Evolutionary conservation across 208 protist species (phyloP), one percentile per base, ranked within the genome.

Genomic region (Leishmania arabica): DNA sequence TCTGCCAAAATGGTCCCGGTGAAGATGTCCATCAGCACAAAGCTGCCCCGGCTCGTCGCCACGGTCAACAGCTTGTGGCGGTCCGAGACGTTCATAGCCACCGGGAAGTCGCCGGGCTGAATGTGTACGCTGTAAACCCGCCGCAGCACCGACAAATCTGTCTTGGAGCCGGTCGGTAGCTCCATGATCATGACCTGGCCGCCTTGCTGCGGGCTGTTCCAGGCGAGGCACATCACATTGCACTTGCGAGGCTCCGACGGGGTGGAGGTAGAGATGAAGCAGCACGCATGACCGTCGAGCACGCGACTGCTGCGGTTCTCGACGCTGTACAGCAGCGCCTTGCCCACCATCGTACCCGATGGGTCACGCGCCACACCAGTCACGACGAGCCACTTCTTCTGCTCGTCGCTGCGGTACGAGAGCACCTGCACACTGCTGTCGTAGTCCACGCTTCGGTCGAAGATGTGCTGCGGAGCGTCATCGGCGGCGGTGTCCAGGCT

Each of bases 1-100:
- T 95, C 93, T 80, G 97, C 98, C 75, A 99, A 92, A 9, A 99
- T 85, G 66, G 84, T 88, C 51, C 93, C 99, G 24, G 96, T 99
- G 83, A 98, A 98, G 49, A 99, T 79, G 90, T 99, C 99, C 89
- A 99, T 98, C 53, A 99, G 76, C 64, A 98, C 92, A 64, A 96
- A 86, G 84, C 93, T 98, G 78, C 99, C 99, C 68, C 96, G 95
- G 80, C 99, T 99, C 71, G 99, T 99, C 75, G 99, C 88, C 79
- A 99, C 95, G 84, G 97, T 99, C 45, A 99, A 84, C 37, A 99
- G 86, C 70, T 98, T 98, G 87, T 99, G 98, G 79, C 99, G 99
- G 34, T 97, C 90, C 75, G 92, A 97, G 31, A 96, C 86, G 85
- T 99, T 90, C 95, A 99, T 98, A 37, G 98, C 96, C 11, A 99